Conservation (phyloP, 2,329 filamentous ascomycete genomes). For the Niveomyces coronatus region DNA sequence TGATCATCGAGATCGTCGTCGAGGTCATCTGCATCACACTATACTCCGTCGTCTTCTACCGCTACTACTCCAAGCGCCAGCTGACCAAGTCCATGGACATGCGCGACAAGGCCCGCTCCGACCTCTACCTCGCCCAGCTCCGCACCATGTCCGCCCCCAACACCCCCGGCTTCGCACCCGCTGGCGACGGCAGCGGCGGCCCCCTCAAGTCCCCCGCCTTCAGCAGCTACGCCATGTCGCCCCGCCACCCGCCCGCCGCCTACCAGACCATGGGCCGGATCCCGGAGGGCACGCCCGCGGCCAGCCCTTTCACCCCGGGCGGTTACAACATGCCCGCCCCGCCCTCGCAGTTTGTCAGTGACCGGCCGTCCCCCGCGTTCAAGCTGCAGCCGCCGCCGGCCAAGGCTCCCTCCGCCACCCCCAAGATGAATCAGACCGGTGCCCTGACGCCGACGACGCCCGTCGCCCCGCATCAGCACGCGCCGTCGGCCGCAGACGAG, state of each 20-base stretch:
- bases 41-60: slow-evolving; percentile 93
- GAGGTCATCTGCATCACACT: slow-evolving; percentile 85
- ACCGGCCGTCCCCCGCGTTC: slow-evolving; percentile 49
- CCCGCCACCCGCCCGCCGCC: slow-evolving; percentile 47
- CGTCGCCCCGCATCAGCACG: slow-evolving; percentile 44
- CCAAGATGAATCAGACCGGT: slow-evolving; percentile 48
- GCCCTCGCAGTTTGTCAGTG: slow-evolving; percentile 52
- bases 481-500: slow-evolving; percentile 65
- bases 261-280: slow-evolving; percentile 42
- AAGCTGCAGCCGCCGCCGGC: slow-evolving; percentile 75
- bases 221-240: slow-evolving; percentile 43
- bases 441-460: slow-evolving; percentile 47
- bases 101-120: slow-evolving; percentile 85
- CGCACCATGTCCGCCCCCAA: slow-evolving; percentile 84
- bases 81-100: slow-evolving; percentile 95
- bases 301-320: slow-evolving; percentile 40
- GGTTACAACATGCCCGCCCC: slow-evolving; percentile 47
- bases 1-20: slow-evolving; percentile 91
- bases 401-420: slow-evolving; percentile 68
- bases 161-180: slow-evolving; percentile 70
- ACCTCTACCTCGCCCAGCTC: slow-evolving; percentile 85
- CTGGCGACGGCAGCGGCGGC: slow-evolving; percentile 48
- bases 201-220: slow-evolving; percentile 31
- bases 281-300: too few relatives aligned
- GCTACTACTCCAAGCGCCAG: slow-evolving; percentile 92